Conservation (phyloP, 2,329 filamentous ascomycete species). For the Phaeosphaeria sp. region DNA sequence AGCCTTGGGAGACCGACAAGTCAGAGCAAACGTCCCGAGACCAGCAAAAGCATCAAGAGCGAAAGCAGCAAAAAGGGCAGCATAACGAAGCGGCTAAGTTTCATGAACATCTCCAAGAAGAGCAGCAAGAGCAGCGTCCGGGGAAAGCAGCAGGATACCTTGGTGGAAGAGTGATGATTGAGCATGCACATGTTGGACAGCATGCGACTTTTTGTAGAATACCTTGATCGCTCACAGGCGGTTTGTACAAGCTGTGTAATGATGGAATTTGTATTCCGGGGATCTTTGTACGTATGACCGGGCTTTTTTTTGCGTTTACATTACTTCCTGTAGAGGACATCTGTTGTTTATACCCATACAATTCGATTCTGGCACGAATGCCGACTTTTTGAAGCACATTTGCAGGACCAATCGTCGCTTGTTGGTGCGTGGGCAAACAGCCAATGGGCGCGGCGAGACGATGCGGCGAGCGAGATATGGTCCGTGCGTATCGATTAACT, state of each 20-base stretch:
- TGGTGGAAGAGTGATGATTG: slow-evolving; percentile 39
- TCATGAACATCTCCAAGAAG: slow-evolving; percentile 78
- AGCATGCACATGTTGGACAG: neutral
- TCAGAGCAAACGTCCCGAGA: slow-evolving; percentile 33
- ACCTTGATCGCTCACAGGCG: neutral
- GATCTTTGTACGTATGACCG: neutral
- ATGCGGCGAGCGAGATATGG: neutral
- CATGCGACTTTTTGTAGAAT: neutral
- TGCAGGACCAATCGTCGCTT: neutral
- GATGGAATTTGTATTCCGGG: neutral
- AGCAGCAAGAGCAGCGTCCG: slow-evolving; percentile 61
- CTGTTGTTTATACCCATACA: slow-evolving; percentile 7
- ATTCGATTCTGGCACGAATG: slow-evolving; percentile 1
- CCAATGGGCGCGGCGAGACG: neutral
- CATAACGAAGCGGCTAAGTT: slow-evolving; percentile 78
- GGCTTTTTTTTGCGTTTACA: slow-evolving; percentile 2
- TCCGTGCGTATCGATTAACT: slow-evolving; percentile 18
- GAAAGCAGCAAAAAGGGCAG: slow-evolving; percentile 57
- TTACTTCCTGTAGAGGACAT: neutral
- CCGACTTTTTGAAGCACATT: neutral
- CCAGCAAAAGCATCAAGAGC: slow-evolving; percentile 49
- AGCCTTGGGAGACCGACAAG: slow-evolving; percentile 18
- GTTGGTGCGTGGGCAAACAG: too few relatives aligned
- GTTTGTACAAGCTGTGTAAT: neutral
- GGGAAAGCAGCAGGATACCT: slow-evolving; percentile 32